Percentiles rank a stretch among this genome's conserved stretches.
Evolutionary conservation across 1,139 yeast genomes (phyloP).

Genomic region (Geotrichum europaeum): DNA sequence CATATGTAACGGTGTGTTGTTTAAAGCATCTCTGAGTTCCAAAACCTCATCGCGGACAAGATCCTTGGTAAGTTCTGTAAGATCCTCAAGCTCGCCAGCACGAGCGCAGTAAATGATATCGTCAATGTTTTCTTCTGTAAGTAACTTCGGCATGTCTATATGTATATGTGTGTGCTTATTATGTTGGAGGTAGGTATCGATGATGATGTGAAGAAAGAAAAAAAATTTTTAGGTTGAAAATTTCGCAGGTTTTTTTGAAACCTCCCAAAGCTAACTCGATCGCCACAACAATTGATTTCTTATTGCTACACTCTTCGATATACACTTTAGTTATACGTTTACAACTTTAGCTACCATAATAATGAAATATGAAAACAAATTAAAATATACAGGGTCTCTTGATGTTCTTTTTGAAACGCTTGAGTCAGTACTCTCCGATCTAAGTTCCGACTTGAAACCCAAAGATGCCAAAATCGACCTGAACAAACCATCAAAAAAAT

Average conservation of each 20-base stretch:
- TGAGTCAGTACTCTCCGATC: not conserved
- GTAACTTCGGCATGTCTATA: slow-evolving; percentile 11
- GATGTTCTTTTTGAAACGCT: slow-evolving; percentile 14
- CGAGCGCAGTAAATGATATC: slow-evolving; percentile 78
- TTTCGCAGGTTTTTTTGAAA: not conserved
- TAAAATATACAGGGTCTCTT: slow-evolving; percentile 13
- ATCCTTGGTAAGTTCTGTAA: slow-evolving; percentile 55
- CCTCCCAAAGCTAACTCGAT: not conserved
- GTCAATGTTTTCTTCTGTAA: slow-evolving; percentile 65
- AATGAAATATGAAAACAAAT: slow-evolving; percentile 14
- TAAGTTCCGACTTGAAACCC: not conserved
- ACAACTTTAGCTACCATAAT: not conserved
- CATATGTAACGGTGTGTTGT: slow-evolving; percentile 81
- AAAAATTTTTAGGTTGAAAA: not conserved
- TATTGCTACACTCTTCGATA: not conserved
- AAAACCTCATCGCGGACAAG: slow-evolving; percentile 22
- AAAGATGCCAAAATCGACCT: slow-evolving; percentile 1
- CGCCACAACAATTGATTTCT: not conserved
- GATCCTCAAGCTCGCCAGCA: slow-evolving; percentile 72
- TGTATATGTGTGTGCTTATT: not conserved
- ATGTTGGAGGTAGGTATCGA: not conserved
- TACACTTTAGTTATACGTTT: not conserved
- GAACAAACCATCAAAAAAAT: not conserved
- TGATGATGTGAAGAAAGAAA: not conserved
- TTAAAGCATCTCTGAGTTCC: slow-evolving; percentile 54